Evolutionary conservation across 2,329 filamentous ascomycete species (phyloP), one percentile per base, ranked within the genome.

Genomic region (Thielaviopsis musarum): DNA sequence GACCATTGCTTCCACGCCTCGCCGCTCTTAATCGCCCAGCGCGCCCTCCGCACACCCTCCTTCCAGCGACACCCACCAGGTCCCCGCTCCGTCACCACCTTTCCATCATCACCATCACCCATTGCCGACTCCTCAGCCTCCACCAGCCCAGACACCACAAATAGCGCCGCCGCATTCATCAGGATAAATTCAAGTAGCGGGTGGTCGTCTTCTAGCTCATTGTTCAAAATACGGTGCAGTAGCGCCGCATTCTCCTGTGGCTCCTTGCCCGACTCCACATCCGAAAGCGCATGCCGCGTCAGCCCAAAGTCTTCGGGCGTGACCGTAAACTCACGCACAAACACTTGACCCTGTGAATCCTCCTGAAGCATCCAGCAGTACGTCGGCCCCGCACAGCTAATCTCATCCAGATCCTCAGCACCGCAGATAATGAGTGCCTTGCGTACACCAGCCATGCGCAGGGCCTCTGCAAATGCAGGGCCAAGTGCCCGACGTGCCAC

Each of bases 401-500:
- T 82, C 74, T 98, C 93, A 69, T 98, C 93, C 30, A 98, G 81
- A 66, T 97, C 89, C 73, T 97, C 94, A 64, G 87, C 85, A 52
- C 93, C 93, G 68, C 91, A 98, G 19, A 97, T 87, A 22, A 98
- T 81, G 71, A 98, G 75, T 2, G 88, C 91, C 71, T 96, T 97
- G 63, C 76, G 82, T 51, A 82, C 83, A 26, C 91, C 91, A 17
- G 82, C 80, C 65, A 93, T 77, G 41, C 78, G 79, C 57, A 98
- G 74, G 0, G 91, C 89, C 65, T 95, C 87, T 1, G 88, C 88
- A 69, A 96, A 98, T 9, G 94, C 85, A 1, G 85, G 85, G 0
- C 91, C 93, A 21, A 98, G 82, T 65, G 90, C 87, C 67, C 85
- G 81, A 63, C 93, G 83, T 17, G 91, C 91, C 28, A 98, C 91